phyloP scores from a whole-genome alignment of 139 green algal species.

The Bryopsis sp. region DNA sequence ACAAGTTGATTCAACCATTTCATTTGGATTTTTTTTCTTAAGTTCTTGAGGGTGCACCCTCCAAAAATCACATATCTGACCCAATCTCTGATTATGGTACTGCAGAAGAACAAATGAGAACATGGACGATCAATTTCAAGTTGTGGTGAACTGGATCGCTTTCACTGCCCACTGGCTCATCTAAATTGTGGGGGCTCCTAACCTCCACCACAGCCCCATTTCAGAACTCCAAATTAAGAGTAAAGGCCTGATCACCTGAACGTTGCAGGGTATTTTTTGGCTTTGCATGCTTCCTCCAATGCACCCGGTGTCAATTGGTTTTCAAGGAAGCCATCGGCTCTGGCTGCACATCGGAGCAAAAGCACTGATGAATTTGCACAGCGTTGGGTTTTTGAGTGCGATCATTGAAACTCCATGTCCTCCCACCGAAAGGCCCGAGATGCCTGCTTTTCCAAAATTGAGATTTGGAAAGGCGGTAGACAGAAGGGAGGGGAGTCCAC shows the following conservation, averaged over 20 bases:
- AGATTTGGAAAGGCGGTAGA: background rate
- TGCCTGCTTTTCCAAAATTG: constrained; percentile 19
- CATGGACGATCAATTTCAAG: background rate
- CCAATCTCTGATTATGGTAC: background rate
- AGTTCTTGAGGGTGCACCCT: too few species aligned
- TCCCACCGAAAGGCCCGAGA: constrained; percentile 84
- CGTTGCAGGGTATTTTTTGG: constrained; percentile 36
- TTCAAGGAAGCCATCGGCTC: constrained; percentile 73
- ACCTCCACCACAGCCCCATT: background rate
- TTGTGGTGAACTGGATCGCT: background rate
- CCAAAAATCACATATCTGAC: too few species aligned
- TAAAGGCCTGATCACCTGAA: constrained; percentile 48
- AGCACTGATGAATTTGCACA: constrained; percentile 72
- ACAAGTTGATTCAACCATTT: too few species aligned
- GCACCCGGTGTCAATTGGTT: constrained; percentile 68
- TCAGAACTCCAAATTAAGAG: too few species aligned
- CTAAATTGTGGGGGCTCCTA: background rate
- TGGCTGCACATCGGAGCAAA: constrained; percentile 93
- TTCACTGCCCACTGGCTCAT: background rate
- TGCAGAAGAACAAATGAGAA: background rate
- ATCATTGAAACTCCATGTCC: constrained; percentile 84
- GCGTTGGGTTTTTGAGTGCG: constrained; percentile 65
- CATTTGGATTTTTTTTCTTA: too few species aligned
- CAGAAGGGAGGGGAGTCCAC: constrained; percentile 49
- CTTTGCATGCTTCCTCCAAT: constrained; percentile 58